Percentiles rank a stretch among this genome's conserved stretches.
phyloP scores from a whole-genome alignment of 345 rosid genomes.

The Pistacia atlantica region DNA sequence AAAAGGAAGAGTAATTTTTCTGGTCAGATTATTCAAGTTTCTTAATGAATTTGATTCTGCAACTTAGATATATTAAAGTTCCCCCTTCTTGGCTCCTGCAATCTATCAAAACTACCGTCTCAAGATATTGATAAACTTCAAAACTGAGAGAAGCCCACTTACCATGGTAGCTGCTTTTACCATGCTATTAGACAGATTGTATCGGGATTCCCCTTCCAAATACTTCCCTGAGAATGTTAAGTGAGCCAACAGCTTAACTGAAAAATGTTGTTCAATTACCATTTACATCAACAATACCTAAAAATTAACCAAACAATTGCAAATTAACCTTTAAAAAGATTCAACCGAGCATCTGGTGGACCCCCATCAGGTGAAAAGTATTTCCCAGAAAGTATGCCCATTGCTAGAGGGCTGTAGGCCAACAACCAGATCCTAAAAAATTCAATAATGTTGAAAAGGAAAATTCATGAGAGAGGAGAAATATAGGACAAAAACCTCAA shows the following conservation, averaged over 20 bases:
- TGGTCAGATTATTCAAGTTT: not conserved
- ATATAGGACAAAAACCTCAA: not conserved
- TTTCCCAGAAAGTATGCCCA: slow-evolving; percentile 73
- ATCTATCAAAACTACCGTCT: not conserved
- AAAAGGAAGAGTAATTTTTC: not conserved
- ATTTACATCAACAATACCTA: not conserved
- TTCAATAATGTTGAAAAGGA: slow-evolving; percentile 10
- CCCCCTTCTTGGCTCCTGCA: not conserved
- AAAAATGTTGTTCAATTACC: slow-evolving; percentile 11
- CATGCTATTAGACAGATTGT: slow-evolving; percentile 36
- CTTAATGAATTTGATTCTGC: not conserved
- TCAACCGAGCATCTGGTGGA: slow-evolving; percentile 54
- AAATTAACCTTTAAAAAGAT: slow-evolving; percentile 50
- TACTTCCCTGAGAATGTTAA: slow-evolving; percentile 45
- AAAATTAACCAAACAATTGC: slow-evolving; percentile 3
- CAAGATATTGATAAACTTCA: not conserved
- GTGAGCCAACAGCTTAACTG: not conserved
- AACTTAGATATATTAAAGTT: not conserved
- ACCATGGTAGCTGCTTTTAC: slow-evolving; percentile 43
- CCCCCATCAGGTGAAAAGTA: slow-evolving; percentile 50
- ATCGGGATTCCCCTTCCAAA: slow-evolving; percentile 61
- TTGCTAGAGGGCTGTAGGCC: slow-evolving; percentile 72
- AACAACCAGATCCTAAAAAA: slow-evolving; percentile 44
- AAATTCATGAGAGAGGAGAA: not conserved
- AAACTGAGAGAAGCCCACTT: slow-evolving; percentile 9